phyloP scores from a whole-genome alignment of 2,329 filamentous ascomycete species.

The Diaporthe sp. region DNA sequence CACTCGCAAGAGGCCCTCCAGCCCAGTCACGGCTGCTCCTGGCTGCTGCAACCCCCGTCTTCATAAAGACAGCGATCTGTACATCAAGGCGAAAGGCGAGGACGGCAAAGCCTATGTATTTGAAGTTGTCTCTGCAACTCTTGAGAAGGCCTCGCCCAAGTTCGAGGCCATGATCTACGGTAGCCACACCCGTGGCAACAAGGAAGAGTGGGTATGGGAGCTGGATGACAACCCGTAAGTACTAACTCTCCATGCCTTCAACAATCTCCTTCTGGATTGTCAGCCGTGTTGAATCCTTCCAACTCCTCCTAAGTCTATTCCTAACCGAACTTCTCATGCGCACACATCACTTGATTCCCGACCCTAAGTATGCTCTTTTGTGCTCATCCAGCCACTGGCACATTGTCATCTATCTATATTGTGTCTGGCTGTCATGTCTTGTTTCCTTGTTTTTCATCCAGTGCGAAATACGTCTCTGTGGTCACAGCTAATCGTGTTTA shows the following conservation, averaged over 20 bases:
- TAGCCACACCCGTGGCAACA: slow-evolving; percentile 39
- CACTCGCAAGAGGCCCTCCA: slow-evolving; percentile 4
- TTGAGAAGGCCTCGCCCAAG: slow-evolving; percentile 36
- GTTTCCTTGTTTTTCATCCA: background rate
- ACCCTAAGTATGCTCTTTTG: background rate
- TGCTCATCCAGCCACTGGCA: background rate
- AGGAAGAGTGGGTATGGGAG: slow-evolving; percentile 37
- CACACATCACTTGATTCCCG: no score
- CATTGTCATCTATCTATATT: background rate
- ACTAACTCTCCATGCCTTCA: background rate
- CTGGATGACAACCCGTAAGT: slow-evolving; percentile 37
- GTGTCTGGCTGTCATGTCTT: background rate
- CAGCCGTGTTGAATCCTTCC: background rate
- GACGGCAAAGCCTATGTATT: slow-evolving; percentile 34
- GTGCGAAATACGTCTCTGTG: no score
- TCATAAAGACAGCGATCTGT: slow-evolving; percentile 36
- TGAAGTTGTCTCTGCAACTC: slow-evolving; percentile 36
- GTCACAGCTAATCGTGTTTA: background rate
- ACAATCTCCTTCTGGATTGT: background rate
- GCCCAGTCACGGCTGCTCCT: slow-evolving; percentile 28
- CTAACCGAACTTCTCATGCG: background rate
- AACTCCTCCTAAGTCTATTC: background rate
- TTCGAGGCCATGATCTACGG: slow-evolving; percentile 40
- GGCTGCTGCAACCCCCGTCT: slow-evolving; percentile 35
- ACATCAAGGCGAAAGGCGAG: slow-evolving; percentile 34